A percentile compares a stretch with the other conserved stretches of the same genome.
Evolutionary conservation across 83 land plant species (phyloP).

Genomic region (Picea abies): DNA sequence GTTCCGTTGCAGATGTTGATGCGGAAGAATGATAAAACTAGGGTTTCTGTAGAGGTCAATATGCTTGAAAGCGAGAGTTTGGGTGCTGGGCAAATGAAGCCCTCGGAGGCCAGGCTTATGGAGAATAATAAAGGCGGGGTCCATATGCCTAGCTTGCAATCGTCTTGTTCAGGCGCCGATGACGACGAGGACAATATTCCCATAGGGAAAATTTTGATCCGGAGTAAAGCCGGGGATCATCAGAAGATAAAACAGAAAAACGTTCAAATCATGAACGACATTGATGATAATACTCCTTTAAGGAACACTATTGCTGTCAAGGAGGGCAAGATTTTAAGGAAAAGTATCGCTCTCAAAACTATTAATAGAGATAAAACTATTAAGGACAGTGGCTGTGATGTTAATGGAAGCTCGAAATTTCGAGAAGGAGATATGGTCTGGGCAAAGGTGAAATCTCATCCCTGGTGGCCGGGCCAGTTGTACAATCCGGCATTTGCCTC

Average conservation of each 20-base stretch:
- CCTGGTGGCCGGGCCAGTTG: constrained; percentile 87
- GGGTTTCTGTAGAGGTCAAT: background rate
- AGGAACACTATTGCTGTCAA: background rate
- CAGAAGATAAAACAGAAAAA: background rate
- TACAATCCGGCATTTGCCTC: constrained; percentile 64
- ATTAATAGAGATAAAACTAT: too few relatives aligned
- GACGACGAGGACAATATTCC: background rate
- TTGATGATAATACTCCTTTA: background rate
- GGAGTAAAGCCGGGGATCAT: background rate
- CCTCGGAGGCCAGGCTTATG: background rate
- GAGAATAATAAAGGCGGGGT: background rate
- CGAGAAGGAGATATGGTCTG: constrained; percentile 76
- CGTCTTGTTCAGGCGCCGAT: background rate
- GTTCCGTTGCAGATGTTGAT: background rate
- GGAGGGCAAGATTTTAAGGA: background rate
- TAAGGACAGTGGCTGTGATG: background rate
- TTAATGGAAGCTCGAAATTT: background rate
- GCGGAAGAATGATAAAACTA: background rate
- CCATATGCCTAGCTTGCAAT: background rate
- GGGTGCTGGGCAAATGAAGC: background rate
- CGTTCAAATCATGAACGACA: background rate
- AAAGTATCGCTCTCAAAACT: background rate
- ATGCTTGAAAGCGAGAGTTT: background rate
- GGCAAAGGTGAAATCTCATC: constrained; percentile 85
- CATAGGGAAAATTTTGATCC: background rate